A percentile compares a stretch with the other conserved stretches of the same genome.
Conservation (phyloP, 2,329 filamentous ascomycete genomes). For the Aureobasidium pullulans region DNA sequence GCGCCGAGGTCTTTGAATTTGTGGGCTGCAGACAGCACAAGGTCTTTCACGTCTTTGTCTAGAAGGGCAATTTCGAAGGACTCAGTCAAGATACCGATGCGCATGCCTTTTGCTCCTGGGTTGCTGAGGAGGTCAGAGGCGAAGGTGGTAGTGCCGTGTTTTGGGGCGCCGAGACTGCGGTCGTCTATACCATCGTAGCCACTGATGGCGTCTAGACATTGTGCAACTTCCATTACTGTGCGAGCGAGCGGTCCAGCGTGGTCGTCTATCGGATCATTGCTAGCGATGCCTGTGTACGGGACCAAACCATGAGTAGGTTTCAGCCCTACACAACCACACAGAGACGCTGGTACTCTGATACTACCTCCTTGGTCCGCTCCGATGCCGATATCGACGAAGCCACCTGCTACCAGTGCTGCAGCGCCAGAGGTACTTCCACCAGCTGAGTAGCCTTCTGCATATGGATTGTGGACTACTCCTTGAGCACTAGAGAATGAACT, state of each 20-base stretch:
- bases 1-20: conserved; percentile 43
- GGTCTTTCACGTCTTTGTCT: conserved; percentile 33
- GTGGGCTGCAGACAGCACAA: conserved; percentile 36
- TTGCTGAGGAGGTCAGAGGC: neutral
- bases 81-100: conserved; percentile 26
- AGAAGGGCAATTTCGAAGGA: conserved; percentile 26
- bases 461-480: conserved; percentile 37
- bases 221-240: conserved; percentile 34
- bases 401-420: conserved; percentile 26
- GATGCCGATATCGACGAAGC: conserved; percentile 28
- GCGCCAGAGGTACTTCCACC: conserved; percentile 29
- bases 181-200: conserved; percentile 40
- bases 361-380: conserved; percentile 25
- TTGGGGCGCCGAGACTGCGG: conserved; percentile 27
- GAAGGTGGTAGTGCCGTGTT: conserved; percentile 21
- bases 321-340: conserved; percentile 25
- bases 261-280: conserved; percentile 37
- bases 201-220: conserved; percentile 33
- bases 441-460: conserved; percentile 27
- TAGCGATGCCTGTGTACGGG: conserved; percentile 37
- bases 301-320: conserved; percentile 37
- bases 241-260: conserved; percentile 38
- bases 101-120: conserved; percentile 27
- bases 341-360: conserved; percentile 19
- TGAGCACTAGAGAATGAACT: conserved; percentile 36